Evolutionary conservation across 148 eudicot genomes (phyloP), one percentile per base, ranked within the genome.

Genomic region (Rhododendron mucronatum): DNA sequence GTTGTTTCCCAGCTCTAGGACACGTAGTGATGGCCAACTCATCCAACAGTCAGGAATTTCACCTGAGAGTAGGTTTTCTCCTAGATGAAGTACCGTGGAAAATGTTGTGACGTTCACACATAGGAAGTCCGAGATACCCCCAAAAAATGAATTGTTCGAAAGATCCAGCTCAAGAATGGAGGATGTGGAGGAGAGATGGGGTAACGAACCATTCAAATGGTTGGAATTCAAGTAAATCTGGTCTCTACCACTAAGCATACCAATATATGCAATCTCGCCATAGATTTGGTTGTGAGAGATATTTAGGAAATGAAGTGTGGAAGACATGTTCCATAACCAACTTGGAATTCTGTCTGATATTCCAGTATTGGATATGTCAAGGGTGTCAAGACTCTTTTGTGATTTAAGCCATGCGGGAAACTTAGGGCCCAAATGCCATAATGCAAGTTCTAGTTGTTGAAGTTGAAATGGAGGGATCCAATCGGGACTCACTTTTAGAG

Each of bases 391-490:
- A 6, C 30, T 9, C 2, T 78, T 61, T 12, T 63, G 76, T 65
- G 59, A 79, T n/a, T 3, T 57, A 15, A 85, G 86, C 77, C 77
- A 73, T 33, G 18, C 2, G 2, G 77, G 77, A 30, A 73, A 73
- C 77, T 14, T 12, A 1, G 41, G 77, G 39, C 77, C 41, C 41
- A 73, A 73, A 33, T 73, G 77, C 37, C 41, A 73, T 13, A 41
- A 83, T 10, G 74, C 69, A 26, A 89, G 26, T 2, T 2, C 0
- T 6, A 89, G 48, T 0, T 0, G 0, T 0, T 1, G 0, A 75
- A 84, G 81, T 81, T 83, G 82, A 84, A 88, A 88, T 6, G 86
- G 84, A 35, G 90, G 88, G 69, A 78, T 51, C 88, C 90, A 88
- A 57, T 44, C 23, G 3, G 74, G 44, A 53, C 71, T 73, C 23